Evolutionary conservation across 2,329 filamentous ascomycete species (phyloP).

Genomic region (Hypoxylon sp.): DNA sequence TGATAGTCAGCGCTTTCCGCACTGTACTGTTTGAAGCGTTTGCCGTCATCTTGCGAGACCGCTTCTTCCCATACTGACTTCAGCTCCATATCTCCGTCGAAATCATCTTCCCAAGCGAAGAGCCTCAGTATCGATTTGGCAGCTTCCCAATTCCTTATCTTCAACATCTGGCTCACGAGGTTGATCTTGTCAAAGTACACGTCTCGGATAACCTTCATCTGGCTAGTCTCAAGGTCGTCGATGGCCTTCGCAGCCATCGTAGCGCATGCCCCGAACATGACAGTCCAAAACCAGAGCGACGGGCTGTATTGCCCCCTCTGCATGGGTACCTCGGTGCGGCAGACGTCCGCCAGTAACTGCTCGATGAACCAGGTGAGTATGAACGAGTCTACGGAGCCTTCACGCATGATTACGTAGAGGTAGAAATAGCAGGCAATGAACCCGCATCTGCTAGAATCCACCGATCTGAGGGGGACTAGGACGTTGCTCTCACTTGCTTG

Average conservation of each 20-base stretch:
- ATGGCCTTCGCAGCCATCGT: conserved; percentile 57
- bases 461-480: conserved; percentile 46
- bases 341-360: conserved; percentile 62
- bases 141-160: conserved; percentile 58
- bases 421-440: conserved; percentile 65
- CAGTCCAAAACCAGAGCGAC: conserved; percentile 63
- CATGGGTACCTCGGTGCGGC: conserved; percentile 59
- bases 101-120: conserved; percentile 59
- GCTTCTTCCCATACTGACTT: conserved; percentile 61
- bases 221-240: conserved; percentile 56
- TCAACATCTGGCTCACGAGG: conserved; percentile 57
- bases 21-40: conserved; percentile 36
- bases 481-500: conserved; percentile 42
- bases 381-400: conserved; percentile 60
- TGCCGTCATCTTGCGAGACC: conserved; percentile 50
- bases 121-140: conserved; percentile 57
- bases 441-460: conserved; percentile 59
- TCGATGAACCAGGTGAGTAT: conserved; percentile 63
- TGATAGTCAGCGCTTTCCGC: conserved; percentile 26
- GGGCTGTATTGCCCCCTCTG: conserved; percentile 60
- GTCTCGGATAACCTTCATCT: conserved; percentile 57
- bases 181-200: conserved; percentile 60
- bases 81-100: conserved; percentile 59
- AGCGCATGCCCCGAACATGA: conserved; percentile 62
- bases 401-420: conserved; percentile 61